Evolutionary conservation across 495 filamentous ascomycete genomes (phyloP).

Genomic region (Venustampulla echinocandica): DNA sequence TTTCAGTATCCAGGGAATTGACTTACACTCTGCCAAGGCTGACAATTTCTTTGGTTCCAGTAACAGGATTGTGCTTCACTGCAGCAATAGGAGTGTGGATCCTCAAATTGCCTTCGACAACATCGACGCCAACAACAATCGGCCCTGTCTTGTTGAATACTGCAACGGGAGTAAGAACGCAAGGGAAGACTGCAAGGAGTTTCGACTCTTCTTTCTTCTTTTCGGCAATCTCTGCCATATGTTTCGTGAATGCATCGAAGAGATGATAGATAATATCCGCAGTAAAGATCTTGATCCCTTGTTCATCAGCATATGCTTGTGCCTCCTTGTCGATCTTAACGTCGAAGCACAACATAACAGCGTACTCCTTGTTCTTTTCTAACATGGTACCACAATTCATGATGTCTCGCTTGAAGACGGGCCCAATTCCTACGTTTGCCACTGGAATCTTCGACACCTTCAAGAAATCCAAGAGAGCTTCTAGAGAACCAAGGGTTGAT

Average conservation of each 20-base stretch:
- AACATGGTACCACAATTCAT: conserved; percentile 95
- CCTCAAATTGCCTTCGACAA: conserved; percentile 76
- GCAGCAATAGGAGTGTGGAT: conserved; percentile 83
- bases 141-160: conserved; percentile 98
- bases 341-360: conserved; percentile 99
- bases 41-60: conserved; percentile 74
- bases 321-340: conserved; percentile 99
- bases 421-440: conserved; percentile 93
- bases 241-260: conserved; percentile 92
- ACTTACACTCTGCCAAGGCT: conserved; percentile 91
- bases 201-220: conserved; percentile 95
- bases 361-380: conserved; percentile 90
- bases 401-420: conserved; percentile 96
- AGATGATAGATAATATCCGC: conserved; percentile 99
- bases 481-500: conserved; percentile 92
- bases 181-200: conserved; percentile 92
- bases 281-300: conserved; percentile 96
- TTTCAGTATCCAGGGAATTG: neutral
- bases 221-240: conserved; percentile 77
- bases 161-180: conserved; percentile 76
- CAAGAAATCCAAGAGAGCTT: conserved; percentile 94
- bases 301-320: conserved; percentile 78
- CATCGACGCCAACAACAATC: conserved; percentile 94
- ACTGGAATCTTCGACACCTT: conserved; percentile 93
- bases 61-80: conserved; percentile 70